phyloP scores from a whole-genome alignment of 1,284 basidiomycete genomes.

The Pterula multifida region DNA sequence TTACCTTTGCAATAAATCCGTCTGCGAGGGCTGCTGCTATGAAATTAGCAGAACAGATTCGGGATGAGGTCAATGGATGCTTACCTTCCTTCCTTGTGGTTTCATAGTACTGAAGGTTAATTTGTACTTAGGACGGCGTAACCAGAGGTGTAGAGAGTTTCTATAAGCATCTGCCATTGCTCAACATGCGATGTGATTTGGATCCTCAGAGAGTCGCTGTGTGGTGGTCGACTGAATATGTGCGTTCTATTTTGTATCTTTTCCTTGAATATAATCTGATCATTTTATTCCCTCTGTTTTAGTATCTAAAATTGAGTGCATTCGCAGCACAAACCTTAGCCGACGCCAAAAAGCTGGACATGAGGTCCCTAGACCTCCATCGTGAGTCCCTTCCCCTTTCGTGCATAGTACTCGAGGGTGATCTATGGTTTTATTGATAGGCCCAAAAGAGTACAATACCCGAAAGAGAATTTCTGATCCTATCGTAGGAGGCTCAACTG shows the following conservation, averaged over 20 bases:
- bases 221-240: conserved; percentile 47
- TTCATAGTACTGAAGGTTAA: not conserved
- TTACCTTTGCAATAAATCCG: conserved; percentile 34
- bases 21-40: conserved; percentile 33
- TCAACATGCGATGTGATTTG: conserved; percentile 54
- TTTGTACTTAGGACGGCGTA: conserved; percentile 31
- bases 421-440: conserved; percentile 18
- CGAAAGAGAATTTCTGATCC: conserved; percentile 28
- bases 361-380: conserved; percentile 33
- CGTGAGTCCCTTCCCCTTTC: conserved; percentile 19
- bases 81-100: not conserved
- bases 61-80: conserved; percentile 28
- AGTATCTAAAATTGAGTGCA: conserved; percentile 41
- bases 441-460: conserved; percentile 40
- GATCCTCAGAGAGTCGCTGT: conserved; percentile 35
- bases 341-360: conserved; percentile 30
- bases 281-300: not conserved
- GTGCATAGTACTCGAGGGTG: not conserved
- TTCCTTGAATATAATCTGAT: not conserved
- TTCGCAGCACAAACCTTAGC: conserved; percentile 39
- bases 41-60: conserved; percentile 39
- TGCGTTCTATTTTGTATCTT: conserved; percentile 11
- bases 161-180: conserved; percentile 47
- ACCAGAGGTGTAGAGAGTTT: conserved; percentile 39
- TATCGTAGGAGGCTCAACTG: conserved; percentile 31